These are phyloP conservation scores for Suillus discolor DNA, from an alignment of 768 basidiomycete genomes.

Conservation along the genomic window DNA sequence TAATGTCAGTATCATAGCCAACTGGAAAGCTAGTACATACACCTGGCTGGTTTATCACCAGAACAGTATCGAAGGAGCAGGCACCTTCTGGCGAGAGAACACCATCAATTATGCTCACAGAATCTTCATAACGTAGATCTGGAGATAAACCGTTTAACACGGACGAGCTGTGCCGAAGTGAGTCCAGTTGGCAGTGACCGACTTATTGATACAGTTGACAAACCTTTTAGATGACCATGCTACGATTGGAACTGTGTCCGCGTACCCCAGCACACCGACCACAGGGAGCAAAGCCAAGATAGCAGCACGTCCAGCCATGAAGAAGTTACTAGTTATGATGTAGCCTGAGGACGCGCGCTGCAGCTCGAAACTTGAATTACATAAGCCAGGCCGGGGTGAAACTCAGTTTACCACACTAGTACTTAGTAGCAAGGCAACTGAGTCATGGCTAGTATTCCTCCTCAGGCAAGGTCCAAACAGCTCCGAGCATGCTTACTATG, in stretches of 20 bases:
- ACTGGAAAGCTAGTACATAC: conserved; percentile 44
- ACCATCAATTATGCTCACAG: conserved; percentile 42
- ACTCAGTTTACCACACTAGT: background rate
- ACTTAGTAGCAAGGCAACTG: too few relatives aligned
- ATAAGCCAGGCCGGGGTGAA: background rate
- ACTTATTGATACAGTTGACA: background rate
- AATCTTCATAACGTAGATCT: conserved; percentile 28
- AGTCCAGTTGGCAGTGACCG: background rate
- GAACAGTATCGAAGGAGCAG: conserved; percentile 66
- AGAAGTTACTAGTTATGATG: conserved; percentile 9
- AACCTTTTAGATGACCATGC: conserved; percentile 75
- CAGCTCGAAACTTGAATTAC: conserved; percentile 22
- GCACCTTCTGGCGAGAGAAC: conserved; percentile 48
- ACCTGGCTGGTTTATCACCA: conserved; percentile 72
- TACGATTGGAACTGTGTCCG: conserved; percentile 63
- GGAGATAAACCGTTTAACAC: conserved; percentile 46
- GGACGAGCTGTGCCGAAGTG: conserved; percentile 42
- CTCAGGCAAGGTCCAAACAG: conserved; percentile 65
- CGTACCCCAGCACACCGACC: conserved; percentile 51
- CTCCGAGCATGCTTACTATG: conserved; percentile 93
- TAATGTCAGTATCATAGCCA: conserved; percentile 8
- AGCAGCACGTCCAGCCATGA: conserved; percentile 49
- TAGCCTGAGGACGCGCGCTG: background rate
- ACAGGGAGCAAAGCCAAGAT: conserved; percentile 48
- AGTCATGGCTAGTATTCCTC: conserved; percentile 51